These are phyloP conservation scores for Fonsecaea monophora DNA, from an alignment of 2,329 filamentous ascomycete genomes.

Conservation along the genomic window DNA sequence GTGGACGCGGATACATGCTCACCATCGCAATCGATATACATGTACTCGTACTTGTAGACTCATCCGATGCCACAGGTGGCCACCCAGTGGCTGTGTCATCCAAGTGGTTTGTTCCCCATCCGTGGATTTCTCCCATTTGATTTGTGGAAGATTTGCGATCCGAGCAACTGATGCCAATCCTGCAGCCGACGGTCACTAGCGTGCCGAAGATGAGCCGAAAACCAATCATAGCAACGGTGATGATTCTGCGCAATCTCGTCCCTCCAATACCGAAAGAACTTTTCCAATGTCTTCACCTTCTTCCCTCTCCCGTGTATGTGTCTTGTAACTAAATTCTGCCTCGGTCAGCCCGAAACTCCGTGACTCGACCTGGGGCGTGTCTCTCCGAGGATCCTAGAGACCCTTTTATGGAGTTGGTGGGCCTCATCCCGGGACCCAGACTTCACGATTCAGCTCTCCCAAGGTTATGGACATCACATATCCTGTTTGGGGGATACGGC, in stretches of 20 bases:
- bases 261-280: not conserved
- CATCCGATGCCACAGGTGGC: not conserved
- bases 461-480: not conserved
- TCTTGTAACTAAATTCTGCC: conserved; percentile 8
- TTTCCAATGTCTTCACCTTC: not conserved
- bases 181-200: not conserved
- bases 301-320: not conserved
- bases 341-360: conserved; percentile 17
- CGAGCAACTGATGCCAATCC: not conserved
- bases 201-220: not conserved
- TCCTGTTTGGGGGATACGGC: not conserved
- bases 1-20: too few species aligned
- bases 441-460: not conserved
- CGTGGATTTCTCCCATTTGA: not conserved
- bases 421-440: not conserved
- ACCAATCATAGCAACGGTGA: not conserved
- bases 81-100: not conserved
- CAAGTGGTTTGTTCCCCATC: too few species aligned
- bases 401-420: not conserved
- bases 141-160: not conserved
- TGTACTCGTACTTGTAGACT: too few species aligned
- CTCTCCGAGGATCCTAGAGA: not conserved
- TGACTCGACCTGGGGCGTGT: not conserved
- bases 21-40: too few species aligned
- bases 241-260: not conserved